Percentiles rank a stretch among this genome's conserved stretches.
Conservation (phyloP, 805 yeast genomes). For the Lachancea thermotolerans region DNA sequence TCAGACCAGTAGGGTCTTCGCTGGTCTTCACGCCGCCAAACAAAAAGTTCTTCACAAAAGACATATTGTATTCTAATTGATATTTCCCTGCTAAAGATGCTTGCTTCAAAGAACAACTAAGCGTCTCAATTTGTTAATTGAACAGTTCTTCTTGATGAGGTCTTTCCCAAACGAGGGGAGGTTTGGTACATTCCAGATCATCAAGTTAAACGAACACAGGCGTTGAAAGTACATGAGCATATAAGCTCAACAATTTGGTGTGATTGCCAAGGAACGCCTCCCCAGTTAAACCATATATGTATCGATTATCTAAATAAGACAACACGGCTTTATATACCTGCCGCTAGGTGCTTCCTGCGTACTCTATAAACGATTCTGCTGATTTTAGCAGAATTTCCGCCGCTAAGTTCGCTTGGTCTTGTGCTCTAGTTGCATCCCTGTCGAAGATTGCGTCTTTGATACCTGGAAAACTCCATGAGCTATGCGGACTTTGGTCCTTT, state of each 20-base stretch:
- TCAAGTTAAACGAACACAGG: constrained; percentile 3
- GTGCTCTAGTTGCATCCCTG: constrained; percentile 48
- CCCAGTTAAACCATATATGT: background rate
- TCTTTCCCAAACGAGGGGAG: background rate
- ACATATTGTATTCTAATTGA: constrained; percentile 17
- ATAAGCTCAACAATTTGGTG: background rate
- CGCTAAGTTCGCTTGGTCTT: constrained; percentile 42
- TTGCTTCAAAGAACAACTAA: too few relatives aligned
- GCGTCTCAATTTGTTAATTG: too few relatives aligned
- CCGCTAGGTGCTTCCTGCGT: constrained; percentile 10
- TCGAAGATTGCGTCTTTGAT: constrained; percentile 59
- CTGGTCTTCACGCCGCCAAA: constrained; percentile 30
- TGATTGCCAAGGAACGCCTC: background rate
- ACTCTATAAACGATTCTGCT: constrained; percentile 28
- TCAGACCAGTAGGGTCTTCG: constrained; percentile 32
- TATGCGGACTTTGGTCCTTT: constrained; percentile 44
- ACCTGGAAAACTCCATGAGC: constrained; percentile 68
- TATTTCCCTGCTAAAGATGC: too few relatives aligned
- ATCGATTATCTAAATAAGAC: background rate
- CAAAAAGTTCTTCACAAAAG: constrained; percentile 28
- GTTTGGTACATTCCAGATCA: background rate
- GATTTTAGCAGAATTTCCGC: constrained; percentile 32
- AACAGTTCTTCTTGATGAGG: background rate
- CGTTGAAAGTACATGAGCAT: too few relatives aligned
- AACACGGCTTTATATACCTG: background rate